A percentile compares a stretch with the other conserved stretches of the same genome.
phyloP scores from a whole-genome alignment of 202 grass and related monocot species.

The Cymbopogon flexuosus region DNA sequence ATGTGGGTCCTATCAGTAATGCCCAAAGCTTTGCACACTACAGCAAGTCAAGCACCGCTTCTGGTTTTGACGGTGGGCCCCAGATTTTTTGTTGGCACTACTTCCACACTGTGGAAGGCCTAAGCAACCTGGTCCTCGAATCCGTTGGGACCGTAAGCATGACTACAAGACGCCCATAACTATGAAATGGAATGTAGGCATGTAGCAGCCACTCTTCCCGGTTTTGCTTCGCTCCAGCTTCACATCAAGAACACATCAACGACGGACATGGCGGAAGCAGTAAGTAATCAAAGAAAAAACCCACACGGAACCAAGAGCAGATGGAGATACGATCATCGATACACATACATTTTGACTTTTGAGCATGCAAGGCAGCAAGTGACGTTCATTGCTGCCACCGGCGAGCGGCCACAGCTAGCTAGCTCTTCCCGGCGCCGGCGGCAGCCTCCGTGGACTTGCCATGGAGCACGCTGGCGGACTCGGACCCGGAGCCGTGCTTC shows the following conservation, averaged over 20 bases:
- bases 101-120: no score
- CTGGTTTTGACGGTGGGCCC: no score
- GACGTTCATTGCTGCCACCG: background rate
- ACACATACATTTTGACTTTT: background rate
- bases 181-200: no score
- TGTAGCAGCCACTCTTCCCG: no score
- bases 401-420: background rate
- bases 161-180: no score
- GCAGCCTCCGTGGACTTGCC: conserved; percentile 22
- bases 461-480: conserved; percentile 35
- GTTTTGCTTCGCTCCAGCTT: background rate
- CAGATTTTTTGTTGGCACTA: no score
- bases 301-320: background rate
- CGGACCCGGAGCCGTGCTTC: conserved; percentile 49
- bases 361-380: background rate
- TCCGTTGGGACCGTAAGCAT: no score
- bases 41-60: no score
- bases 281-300: background rate
- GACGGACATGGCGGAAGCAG: background rate
- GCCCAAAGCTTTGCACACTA: no score
- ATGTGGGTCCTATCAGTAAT: no score
- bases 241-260: conserved; percentile 17
- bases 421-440: conserved; percentile 14
- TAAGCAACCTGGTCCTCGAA: no score
- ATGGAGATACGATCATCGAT: background rate